Conservation (phyloP, 2,329 filamentous ascomycete genomes). For the Lachnellula willkommii region DNA sequence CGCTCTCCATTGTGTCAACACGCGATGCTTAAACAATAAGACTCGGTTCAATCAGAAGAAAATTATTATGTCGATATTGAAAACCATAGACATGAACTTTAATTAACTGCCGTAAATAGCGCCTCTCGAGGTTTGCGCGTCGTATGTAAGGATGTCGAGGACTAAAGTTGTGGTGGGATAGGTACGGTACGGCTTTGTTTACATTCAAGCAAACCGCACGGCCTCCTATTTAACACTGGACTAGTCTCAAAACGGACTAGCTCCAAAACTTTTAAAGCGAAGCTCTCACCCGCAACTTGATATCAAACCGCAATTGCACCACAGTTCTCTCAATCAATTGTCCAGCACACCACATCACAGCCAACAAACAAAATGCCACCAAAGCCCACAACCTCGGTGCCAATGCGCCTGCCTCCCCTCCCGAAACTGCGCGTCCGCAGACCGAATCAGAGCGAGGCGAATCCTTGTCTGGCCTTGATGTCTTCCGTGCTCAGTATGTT, state of each 20-base stretch:
- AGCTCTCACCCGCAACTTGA: not conserved
- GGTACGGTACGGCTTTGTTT: conserved; percentile 17
- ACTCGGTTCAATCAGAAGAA: not conserved
- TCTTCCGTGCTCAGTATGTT: conserved; percentile 58
- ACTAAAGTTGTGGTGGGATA: not conserved
- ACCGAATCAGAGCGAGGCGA: conserved; percentile 56
- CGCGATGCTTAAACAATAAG: not conserved
- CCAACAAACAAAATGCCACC: conserved; percentile 27
- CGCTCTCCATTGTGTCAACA: conserved; percentile 7
- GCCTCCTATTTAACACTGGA: not conserved
- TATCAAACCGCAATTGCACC: not conserved
- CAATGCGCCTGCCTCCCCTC: conserved; percentile 48
- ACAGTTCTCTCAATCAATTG: not conserved
- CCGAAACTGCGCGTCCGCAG: conserved; percentile 59
- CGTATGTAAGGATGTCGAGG: conserved; percentile 13
- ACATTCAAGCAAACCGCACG: conserved; percentile 7
- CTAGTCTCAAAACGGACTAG: conserved; percentile 14
- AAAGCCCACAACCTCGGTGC: conserved; percentile 28
- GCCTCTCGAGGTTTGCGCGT: not conserved
- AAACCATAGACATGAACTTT: conserved; percentile 11
- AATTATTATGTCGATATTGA: conserved; percentile 1
- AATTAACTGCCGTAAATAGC: not conserved
- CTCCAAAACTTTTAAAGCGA: conserved; percentile 18
- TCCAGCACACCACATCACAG: not conserved
- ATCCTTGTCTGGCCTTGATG: conserved; percentile 64